Conservation (phyloP, 306 rosid species). For the Glycine tomentella region DNA sequence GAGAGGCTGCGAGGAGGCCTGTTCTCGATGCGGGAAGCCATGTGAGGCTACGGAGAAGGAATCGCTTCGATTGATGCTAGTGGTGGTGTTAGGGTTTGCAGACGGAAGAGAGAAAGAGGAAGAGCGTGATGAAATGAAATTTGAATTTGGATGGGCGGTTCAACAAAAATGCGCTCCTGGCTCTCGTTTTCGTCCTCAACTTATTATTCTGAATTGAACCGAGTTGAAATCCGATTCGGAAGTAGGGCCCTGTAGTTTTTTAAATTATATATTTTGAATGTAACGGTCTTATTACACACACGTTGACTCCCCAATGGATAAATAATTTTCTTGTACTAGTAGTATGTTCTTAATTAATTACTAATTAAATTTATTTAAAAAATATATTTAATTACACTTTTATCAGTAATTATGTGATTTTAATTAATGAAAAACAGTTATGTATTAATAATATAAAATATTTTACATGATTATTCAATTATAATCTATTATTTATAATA, state of each 20-base stretch:
- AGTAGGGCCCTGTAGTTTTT: neutral
- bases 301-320: neutral
- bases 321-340: too few relatives aligned
- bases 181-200: neutral
- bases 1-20: slow-evolving; percentile 84
- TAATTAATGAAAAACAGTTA: too few relatives aligned
- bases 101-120: neutral
- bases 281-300: neutral
- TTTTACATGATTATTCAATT: too few relatives aligned
- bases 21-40: slow-evolving; percentile 90
- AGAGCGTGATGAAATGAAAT: slow-evolving; percentile 51
- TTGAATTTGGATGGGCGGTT: slow-evolving; percentile 70
- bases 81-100: slow-evolving; percentile 53
- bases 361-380: too few relatives aligned
- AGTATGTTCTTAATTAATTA: too few relatives aligned
- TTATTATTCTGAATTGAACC: neutral
- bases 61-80: neutral
- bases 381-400: too few relatives aligned
- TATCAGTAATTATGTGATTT: too few relatives aligned
- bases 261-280: neutral
- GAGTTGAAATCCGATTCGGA: slow-evolving; percentile 36
- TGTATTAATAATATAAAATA: too few relatives aligned
- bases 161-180: slow-evolving; percentile 33
- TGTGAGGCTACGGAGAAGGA: slow-evolving; percentile 37
- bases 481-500: too few relatives aligned